Evolutionary conservation across 192 early-diverging fungal species (phyloP), one percentile per base, ranked within the genome.

Genomic region (Spizellomyces sp.): DNA sequence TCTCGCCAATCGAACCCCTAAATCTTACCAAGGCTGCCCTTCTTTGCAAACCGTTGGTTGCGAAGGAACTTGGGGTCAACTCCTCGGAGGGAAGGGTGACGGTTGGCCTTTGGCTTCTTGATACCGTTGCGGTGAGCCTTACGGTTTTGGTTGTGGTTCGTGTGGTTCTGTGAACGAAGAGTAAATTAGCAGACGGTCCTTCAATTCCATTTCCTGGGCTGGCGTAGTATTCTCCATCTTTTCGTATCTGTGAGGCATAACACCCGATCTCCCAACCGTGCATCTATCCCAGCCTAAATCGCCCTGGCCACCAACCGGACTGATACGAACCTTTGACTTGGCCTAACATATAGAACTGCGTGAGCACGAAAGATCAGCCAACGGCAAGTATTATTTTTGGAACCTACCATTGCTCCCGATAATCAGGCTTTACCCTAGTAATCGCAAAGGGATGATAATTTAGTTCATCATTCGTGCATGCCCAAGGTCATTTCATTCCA

Each of bases 111-210:
- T 58, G 94, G 91, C 91, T 97, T 96, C 89, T 95, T 97, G 87
- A 99, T 96, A 86, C 98, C 98, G 87, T 98, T 98, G 79, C 96
- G 94, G 93, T 99, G 98, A 88, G 95, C 96, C 93, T 99, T 98
- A 82, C 84, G 89, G 91, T 90, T 97, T 88, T 99, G 97, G 92
- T 98, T 98, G 94, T 98, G 96, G 91, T 97, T 98, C 86, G 97
- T 98, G 91, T 98, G 96, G 91, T 99, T 99, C 94, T 85, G 80
- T 69, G 75, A 8, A 17, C 50, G 19, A 42, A 9, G 50, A 19
- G 15, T 57, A 9, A 55, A 45, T 62, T 15, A 50, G 68, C 9
- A 64, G 44, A 46, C 10, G 0, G 42, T 42, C 36, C 14, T 62
- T 15, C 10, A 6, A 45, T 62, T 15, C 17, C 27, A 45, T 10